Evolutionary conservation across 495 filamentous ascomycete genomes (phyloP), one percentile per base, ranked within the genome.

Genomic region (Podospora appendiculata): DNA sequence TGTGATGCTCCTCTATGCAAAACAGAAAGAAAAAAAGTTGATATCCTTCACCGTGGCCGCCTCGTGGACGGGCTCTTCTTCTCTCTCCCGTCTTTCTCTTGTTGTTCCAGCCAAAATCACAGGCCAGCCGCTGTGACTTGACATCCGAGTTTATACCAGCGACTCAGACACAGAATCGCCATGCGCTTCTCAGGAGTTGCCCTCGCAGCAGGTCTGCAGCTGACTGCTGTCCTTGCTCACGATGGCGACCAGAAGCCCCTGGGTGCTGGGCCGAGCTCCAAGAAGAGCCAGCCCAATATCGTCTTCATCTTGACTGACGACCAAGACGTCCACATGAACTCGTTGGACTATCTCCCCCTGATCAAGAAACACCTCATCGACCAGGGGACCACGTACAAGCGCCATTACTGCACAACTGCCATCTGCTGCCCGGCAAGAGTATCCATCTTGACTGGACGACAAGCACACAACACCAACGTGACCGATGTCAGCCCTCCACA

Each of bases 381-480:
- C n/a, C 59, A 78, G 32, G 83, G 83, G 6, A 78, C 78, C 6
- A 71, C 68, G 1, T 86, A 76, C 53, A 67, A 65, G 43, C 73
- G 75, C 46, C 83, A 87, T 58, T 85, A 80, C 52, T 79, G 78
- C 51, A 82, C 82, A 1, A 83, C 77, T 2, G 74, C 83, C 11
- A 66, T 85, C 11, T 87, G 83, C 61, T 87, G 83, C 41, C 83
- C 83, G 0, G 79, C 81, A 3, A 68, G 83, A 11, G 82, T 85
- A 0, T 81, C 74, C 16, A 58, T 87, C 5, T 80, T 71, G 80
- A 87, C 84, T 0, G 85, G 85, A 13, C 78, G 79, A 56, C 72
- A 78, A 36, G 81, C 83, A 1, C 85, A 89, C 62, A 89, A 88
- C 58, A 87, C 84, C 14, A 89, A 89, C 54, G 84, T 89, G 7